Evolutionary conservation across 345 rosid species (phyloP), one percentile per base, ranked within the genome.

Genomic region (Microcos paniculata): DNA sequence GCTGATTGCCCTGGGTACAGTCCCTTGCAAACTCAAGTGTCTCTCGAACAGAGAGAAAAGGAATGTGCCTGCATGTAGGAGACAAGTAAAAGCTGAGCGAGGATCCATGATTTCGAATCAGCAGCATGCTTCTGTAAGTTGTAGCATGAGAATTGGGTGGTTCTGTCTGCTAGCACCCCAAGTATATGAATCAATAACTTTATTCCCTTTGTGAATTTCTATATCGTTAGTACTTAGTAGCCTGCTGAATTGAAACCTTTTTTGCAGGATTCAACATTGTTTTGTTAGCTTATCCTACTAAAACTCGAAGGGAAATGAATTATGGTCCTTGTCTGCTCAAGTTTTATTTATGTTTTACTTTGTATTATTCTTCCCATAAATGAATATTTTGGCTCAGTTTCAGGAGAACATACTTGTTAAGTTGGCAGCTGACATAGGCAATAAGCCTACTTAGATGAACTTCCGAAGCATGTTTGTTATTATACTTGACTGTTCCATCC

Each of bases 1-100:
- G 85, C 7, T 24, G 76, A 51, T 77, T 74, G 45, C 85, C 85
- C 70, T 83, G 83, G 24, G 75, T 80, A 14, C 85, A 80, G 49
- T 83, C 85, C 79, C 85, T 80, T 33, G 85, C 83, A 77, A 83
- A 80, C 78, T 83, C 85, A 12, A 80, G 79, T 16, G 83, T 83
- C 74, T 83, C 77, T 58, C 79, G 72, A 58, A 77, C 83, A 23
- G 85, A 62, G 73, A 79, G 78, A 80, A 77, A 23, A 38, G 82
- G 79, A 46, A 82, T 70, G 81, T 80, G 85, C 24, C 81, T 83
- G 76, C 23, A 35, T 40, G 30, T 35, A 24, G 52, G 62, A 72
- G 12, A 71, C n/a, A 30, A 7, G 4, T 35, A 35, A 35, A 35
- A 35, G 4, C 40, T 35, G 40, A 30, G 10, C 52, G 31, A 70